These are phyloP conservation scores for Mycena leptocephala DNA, from an alignment of 768 basidiomycete species.

Conservation along the genomic window DNA sequence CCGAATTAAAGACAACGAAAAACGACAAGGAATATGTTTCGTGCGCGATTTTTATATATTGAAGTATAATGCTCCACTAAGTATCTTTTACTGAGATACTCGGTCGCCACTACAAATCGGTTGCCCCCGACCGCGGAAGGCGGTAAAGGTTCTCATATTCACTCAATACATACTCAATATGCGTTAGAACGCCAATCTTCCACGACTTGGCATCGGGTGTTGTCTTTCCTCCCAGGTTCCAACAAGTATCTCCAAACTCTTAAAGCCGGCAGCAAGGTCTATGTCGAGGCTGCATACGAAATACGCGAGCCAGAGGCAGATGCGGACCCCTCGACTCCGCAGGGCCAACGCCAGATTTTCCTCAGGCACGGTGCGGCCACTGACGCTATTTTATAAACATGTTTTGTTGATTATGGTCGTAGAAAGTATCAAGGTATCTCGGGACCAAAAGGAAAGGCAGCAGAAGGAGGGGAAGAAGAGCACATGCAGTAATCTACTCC, in stretches of 20 bases:
- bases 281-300: conserved; percentile 86
- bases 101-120: conserved; percentile 81
- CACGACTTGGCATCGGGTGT: conserved; percentile 83
- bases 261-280: conserved; percentile 82
- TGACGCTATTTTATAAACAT: not conserved
- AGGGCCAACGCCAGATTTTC: conserved; percentile 88
- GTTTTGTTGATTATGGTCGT: conserved; percentile 23
- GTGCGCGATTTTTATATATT: conserved; percentile 59
- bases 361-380: conserved; percentile 78
- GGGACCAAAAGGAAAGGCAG: not conserved
- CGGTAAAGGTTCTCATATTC: conserved; percentile 57
- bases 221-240: conserved; percentile 78
- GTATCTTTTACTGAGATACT: conserved; percentile 67
- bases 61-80: not conserved
- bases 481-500: conserved; percentile 38
- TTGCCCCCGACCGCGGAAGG: conserved; percentile 74
- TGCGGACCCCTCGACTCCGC: conserved; percentile 77
- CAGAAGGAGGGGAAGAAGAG: conserved; percentile 5
- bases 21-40: conserved; percentile 84
- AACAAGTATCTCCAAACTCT: conserved; percentile 78
- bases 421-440: conserved; percentile 73
- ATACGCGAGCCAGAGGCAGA: conserved; percentile 79
- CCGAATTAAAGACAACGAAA: conserved; percentile 79
- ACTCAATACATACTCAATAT: not conserved
- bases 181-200: conserved; percentile 47